phyloP scores from a whole-genome alignment of 139 green algal species.

The Astrephomene gubernaculifera region DNA sequence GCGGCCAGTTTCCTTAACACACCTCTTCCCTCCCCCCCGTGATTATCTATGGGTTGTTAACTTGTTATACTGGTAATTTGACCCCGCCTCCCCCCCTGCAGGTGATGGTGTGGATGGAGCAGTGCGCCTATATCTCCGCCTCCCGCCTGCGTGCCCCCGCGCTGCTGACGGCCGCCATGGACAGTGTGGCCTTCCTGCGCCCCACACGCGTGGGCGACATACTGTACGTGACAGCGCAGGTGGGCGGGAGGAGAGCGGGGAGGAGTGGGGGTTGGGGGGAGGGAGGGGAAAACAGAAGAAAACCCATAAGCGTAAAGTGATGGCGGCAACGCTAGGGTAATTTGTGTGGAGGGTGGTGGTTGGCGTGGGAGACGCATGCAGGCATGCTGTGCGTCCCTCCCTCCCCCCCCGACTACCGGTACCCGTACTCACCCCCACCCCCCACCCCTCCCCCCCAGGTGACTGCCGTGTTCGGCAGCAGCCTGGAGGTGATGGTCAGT shows the following conservation, averaged over 20 bases:
- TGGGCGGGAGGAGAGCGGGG: not conserved
- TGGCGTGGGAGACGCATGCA: no score
- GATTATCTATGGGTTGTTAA: no score
- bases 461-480: slow-evolving; percentile 80
- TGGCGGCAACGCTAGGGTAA: no score
- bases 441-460: slow-evolving; percentile 59
- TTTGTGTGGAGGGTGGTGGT: no score
- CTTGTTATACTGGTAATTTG: no score
- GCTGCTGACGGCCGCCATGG: slow-evolving; percentile 83
- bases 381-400: no score
- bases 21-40: not conserved
- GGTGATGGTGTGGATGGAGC: slow-evolving; percentile 81
- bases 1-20: no score
- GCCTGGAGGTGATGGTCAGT: slow-evolving; percentile 81
- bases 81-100: slow-evolving; percentile 1
- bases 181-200: slow-evolving; percentile 75
- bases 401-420: no score
- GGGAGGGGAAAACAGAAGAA: no score
- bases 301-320: no score
- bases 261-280: no score
- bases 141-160: slow-evolving; percentile 71
- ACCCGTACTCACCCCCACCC: no score
- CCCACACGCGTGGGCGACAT: slow-evolving; percentile 83
- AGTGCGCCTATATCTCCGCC: slow-evolving; percentile 84
- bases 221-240: slow-evolving; percentile 83